Evolutionary conservation across 176 grass and related monocot species (phyloP), one percentile per base, ranked within the genome.

Genomic region (Canna indica): DNA sequence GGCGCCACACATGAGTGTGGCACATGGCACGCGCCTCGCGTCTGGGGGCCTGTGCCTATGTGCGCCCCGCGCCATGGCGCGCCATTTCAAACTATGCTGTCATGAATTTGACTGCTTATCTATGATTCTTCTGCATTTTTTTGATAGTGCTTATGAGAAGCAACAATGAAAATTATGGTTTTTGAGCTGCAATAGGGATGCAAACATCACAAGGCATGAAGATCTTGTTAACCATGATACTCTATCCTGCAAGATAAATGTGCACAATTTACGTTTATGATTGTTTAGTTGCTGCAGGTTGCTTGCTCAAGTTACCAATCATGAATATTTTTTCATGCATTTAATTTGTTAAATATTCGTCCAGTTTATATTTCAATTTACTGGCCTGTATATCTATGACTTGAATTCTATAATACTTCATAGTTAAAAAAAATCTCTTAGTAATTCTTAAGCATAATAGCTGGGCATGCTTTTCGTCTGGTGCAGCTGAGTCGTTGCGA

Each of bases 401-500:
- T 6, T 54, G 50, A 60, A 59, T 59, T 12, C n/a, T 26, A 29
- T 59, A 27, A 59, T 28, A 59, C 22, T 36, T 36, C 32, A 36
- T 15, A 24, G n/a, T 66, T 66, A 38, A 20, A 66, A 66, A 24
- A 32, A 62, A 33, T 62, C 27, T 61, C 15, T 15, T 66, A 70
- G n/a, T 44, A 42, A n/a, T 38, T 71, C 15, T 7, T 47, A 25
- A 80, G 69, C 45, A 73, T 47, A 74, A 13, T 61, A 30, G 46
- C 38, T 84, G 67, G 54, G 29, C 64, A 71, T 74, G 15, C 53
- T 92, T 7, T 64, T 70, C 20, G 79, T 69, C 67, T 79, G 85
- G 70, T 80, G 76, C 86, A 99, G 95, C 83, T 70, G 86, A 92
- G 90, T 85, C 82, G 14, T 69, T 99, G 75, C 84, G 67, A 28